phyloP scores from a whole-genome alignment of 2,329 filamentous ascomycete genomes.

The Aciculosporium take region DNA sequence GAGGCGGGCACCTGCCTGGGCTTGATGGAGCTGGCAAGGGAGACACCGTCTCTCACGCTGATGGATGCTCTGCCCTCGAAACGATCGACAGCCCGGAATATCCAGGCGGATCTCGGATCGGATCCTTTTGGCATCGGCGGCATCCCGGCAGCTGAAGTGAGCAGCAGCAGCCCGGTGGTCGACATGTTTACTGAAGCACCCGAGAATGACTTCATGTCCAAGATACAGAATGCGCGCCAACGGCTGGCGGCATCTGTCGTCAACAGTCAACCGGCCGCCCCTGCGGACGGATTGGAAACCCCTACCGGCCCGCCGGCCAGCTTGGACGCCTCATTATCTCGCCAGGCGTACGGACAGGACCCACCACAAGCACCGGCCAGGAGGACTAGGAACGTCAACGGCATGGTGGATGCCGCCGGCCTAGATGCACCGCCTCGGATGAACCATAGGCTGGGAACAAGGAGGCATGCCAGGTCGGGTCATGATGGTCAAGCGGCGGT shows the following conservation, averaged over 20 bases:
- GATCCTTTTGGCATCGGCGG: conserved; percentile 40
- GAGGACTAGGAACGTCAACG: conserved; percentile 39
- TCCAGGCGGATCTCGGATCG: conserved; percentile 20
- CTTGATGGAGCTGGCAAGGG: conserved; percentile 22
- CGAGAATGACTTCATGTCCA: conserved; percentile 42
- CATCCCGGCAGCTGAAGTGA: conserved; percentile 24
- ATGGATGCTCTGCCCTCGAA: conserved; percentile 27
- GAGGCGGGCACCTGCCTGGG: conserved; percentile 20
- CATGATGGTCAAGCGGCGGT: conserved; percentile 15
- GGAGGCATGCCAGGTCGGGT: conserved; percentile 23
- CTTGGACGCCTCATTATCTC: conserved; percentile 12
- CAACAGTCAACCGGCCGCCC: conserved; percentile 19
- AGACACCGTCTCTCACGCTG: conserved; percentile 15
- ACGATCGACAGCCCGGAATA: conserved; percentile 25
- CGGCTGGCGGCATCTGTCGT: conserved; percentile 26
- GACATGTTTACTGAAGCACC: conserved; percentile 27
- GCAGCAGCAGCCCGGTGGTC: conserved; percentile 25
- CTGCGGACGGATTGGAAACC: conserved; percentile 48
- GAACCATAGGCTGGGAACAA: conserved; percentile 39
- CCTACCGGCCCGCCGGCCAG: conserved; percentile 25
- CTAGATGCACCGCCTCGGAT: conserved; percentile 50
- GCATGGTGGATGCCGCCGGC: conserved; percentile 35
- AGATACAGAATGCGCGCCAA: conserved; percentile 37
- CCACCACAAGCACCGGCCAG: conserved; percentile 37
- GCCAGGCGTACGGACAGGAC: conserved; percentile 21